phyloP scores from a whole-genome alignment of 2,329 filamentous ascomycete genomes.

The Pseudogymnoascus sp. region DNA sequence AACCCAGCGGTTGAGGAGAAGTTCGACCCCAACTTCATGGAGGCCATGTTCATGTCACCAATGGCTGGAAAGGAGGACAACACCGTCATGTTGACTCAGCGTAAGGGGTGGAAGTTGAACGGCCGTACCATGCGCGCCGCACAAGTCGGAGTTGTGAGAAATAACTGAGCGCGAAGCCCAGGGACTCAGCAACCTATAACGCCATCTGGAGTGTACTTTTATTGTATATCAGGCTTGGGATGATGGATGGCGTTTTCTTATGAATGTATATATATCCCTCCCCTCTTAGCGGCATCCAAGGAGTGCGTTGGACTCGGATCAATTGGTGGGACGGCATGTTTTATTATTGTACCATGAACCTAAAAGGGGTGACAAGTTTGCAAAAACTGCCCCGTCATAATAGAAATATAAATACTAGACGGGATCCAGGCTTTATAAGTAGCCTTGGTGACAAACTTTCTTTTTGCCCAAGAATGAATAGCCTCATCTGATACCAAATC shows the following conservation, averaged over 20 bases:
- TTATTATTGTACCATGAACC: slow-evolving; percentile 6
- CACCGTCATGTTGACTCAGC: slow-evolving; percentile 84
- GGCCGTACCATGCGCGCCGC: slow-evolving; percentile 82
- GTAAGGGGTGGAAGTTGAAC: slow-evolving; percentile 93
- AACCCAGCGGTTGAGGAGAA: slow-evolving; percentile 67
- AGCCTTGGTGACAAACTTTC: neutral
- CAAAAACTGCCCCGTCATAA: neutral
- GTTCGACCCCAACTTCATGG: slow-evolving; percentile 94
- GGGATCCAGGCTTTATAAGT: neutral
- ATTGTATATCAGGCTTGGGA: slow-evolving; percentile 6
- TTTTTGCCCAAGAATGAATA: neutral
- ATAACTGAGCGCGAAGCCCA: slow-evolving; percentile 32
- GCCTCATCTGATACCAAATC: neutral
- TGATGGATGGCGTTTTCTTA: slow-evolving; percentile 10
- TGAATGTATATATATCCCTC: slow-evolving; percentile 10
- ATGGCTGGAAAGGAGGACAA: slow-evolving; percentile 83
- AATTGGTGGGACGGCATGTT: slow-evolving; percentile 9
- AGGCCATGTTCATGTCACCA: slow-evolving; percentile 91
- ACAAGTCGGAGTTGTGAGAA: slow-evolving; percentile 95
- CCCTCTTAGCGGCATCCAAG: slow-evolving; percentile 11
- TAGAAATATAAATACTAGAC: slow-evolving; percentile 4
- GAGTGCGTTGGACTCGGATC: slow-evolving; percentile 9
- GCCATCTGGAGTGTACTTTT: slow-evolving; percentile 10
- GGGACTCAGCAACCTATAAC: neutral
- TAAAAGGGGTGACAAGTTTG: slow-evolving; percentile 1